phyloP scores from a whole-genome alignment of 1,284 basidiomycete genomes.

The Irpex sp. region DNA sequence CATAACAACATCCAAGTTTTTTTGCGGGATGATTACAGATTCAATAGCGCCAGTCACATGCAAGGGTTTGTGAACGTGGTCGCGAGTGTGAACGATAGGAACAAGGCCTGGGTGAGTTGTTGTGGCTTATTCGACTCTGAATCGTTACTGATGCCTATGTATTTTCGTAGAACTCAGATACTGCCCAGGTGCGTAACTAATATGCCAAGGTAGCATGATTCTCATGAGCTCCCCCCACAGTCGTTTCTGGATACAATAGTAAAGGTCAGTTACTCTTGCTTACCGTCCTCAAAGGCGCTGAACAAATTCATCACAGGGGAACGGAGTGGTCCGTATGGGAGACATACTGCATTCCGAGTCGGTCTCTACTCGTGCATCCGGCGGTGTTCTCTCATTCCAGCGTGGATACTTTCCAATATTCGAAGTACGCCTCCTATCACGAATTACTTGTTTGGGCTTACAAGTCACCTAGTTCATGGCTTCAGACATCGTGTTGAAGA shows the following conservation, averaged over 20 bases:
- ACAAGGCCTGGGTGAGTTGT: constrained; percentile 45
- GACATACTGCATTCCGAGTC: constrained; percentile 44
- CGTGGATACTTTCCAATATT: constrained; percentile 54
- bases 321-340: constrained; percentile 46
- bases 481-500: constrained; percentile 58
- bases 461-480: constrained; percentile 46
- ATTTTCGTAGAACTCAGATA: constrained; percentile 40
- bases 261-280: constrained; percentile 25
- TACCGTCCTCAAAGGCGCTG: constrained; percentile 2
- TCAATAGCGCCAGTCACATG: constrained; percentile 35
- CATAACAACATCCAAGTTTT: constrained; percentile 45
- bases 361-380: constrained; percentile 35
- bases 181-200: constrained; percentile 42
- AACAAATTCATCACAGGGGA: constrained; percentile 34
- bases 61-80: constrained; percentile 48
- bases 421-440: constrained; percentile 35
- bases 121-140: background rate
- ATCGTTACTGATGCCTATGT: background rate
- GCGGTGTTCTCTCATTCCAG: constrained; percentile 51
- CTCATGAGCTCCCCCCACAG: constrained; percentile 18
- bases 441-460: background rate
- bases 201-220: constrained; percentile 7
- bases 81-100: constrained; percentile 41
- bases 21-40: constrained; percentile 41
- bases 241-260: constrained; percentile 40